Evolutionary conservation across 805 yeast species (phyloP).

Genomic region (Kazachstania taianensis): DNA sequence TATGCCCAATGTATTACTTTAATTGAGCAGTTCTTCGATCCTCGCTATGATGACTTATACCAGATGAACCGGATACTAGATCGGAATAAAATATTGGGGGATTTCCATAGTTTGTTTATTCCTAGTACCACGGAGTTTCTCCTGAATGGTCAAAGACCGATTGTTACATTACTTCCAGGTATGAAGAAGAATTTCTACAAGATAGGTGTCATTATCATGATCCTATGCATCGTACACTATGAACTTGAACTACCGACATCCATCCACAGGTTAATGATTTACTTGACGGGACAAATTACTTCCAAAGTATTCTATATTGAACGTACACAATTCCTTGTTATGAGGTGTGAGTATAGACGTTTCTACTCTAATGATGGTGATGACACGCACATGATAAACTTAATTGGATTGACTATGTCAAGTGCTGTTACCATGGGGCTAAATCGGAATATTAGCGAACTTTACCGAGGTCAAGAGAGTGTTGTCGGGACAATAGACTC

Average conservation of each 20-base stretch:
- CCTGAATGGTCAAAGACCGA: conserved; percentile 4
- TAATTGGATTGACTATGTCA: conserved; percentile 10
- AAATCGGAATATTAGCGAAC: conserved; percentile 12
- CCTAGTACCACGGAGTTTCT: conserved; percentile 1
- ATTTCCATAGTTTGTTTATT: conserved; percentile 13
- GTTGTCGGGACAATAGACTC: conserved; percentile 15
- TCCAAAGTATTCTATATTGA: conserved; percentile 23
- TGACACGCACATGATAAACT: conserved; percentile 12
- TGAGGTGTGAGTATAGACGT: conserved; percentile 8
- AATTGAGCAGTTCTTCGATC: conserved; percentile 11
- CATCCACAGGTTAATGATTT: conserved; percentile 14
- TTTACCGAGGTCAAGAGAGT: conserved; percentile 11
- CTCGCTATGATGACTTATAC: conserved; percentile 9
- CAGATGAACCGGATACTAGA: conserved; percentile 13
- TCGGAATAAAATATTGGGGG: conserved; percentile 13
- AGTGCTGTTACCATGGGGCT: conserved; percentile 19
- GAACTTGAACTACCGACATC: conserved; percentile 12
- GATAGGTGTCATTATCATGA: conserved; percentile 20
- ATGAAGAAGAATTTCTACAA: conserved; percentile 20
- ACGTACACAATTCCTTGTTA: conserved; percentile 18
- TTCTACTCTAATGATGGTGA: conserved; percentile 16
- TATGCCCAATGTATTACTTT: conserved; percentile 8
- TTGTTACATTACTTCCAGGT: conserved; percentile 6
- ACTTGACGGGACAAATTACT: conserved; percentile 19
- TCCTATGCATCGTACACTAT: conserved; percentile 15